Percentiles rank a stretch among this genome's conserved stretches.
Conservation (phyloP, 305 asterid genomes). For the Fraxinus sp. region DNA sequence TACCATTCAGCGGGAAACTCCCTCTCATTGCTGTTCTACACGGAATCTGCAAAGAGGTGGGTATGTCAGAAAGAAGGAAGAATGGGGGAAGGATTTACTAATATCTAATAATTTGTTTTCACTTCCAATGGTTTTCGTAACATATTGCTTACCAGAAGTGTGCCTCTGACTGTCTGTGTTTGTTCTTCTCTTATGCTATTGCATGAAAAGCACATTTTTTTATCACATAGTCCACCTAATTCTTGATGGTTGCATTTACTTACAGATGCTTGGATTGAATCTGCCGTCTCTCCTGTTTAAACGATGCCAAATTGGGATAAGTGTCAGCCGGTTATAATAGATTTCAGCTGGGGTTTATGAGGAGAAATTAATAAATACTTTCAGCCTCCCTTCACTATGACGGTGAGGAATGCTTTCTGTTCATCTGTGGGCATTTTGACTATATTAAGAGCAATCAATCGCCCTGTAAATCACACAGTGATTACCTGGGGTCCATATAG, state of each 20-base stretch:
- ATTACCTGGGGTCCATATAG: slow-evolving; percentile 96
- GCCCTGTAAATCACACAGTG: slow-evolving; percentile 10
- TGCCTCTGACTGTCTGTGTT: slow-evolving; percentile 78
- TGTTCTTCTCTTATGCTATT: slow-evolving; percentile 65
- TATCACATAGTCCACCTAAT: slow-evolving; percentile 58
- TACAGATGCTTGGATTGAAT: slow-evolving; percentile 69
- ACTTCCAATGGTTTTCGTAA: slow-evolving; percentile 2
- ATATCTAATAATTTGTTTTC: slow-evolving; percentile 5
- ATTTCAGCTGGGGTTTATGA: background rate
- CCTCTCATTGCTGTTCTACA: slow-evolving; percentile 96
- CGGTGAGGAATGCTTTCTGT: slow-evolving; percentile 6
- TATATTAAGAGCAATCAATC: slow-evolving; percentile 3
- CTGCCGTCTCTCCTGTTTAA: slow-evolving; percentile 77
- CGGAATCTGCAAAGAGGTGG: slow-evolving; percentile 58
- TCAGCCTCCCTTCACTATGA: slow-evolving; percentile 10
- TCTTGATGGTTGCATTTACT: slow-evolving; percentile 48
- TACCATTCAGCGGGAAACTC: slow-evolving; percentile 89
- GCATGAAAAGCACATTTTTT: slow-evolving; percentile 62
- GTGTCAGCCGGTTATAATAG: slow-evolving; percentile 11
- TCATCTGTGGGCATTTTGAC: slow-evolving; percentile 12
- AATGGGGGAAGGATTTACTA: background rate
- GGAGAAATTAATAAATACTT: background rate
- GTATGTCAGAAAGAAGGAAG: slow-evolving; percentile 19
- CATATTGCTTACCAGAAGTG: slow-evolving; percentile 69
- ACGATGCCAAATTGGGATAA: slow-evolving; percentile 19